Evolutionary conservation across 305 asterid genomes (phyloP), one percentile per base, ranked within the genome.

Genomic region (Fraxinus dipetala): DNA sequence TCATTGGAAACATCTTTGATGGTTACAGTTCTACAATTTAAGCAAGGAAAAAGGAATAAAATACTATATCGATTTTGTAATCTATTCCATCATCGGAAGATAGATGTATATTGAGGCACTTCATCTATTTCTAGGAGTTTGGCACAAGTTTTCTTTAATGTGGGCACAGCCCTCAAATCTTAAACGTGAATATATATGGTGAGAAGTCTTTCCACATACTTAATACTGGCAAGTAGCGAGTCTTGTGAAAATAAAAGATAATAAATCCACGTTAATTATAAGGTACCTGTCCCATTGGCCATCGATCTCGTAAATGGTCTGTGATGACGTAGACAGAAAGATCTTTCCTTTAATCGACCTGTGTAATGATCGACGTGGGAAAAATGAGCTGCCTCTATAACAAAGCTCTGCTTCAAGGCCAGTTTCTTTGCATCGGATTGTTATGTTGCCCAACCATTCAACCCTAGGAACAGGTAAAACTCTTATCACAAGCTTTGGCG

Each of bases 241-340:
- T 51, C 61, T 16, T 51, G 61, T 59, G 69, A 20, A 59, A 20
- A 56, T n/a, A 56, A 56, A 56, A 56, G 35, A 43, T 48, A 34
- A 34, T 8, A 10, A 77, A 56, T 56, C 26, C 65, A 5, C 10
- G 65, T 18, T 6, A 56, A 1, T 56, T 28, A 0, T 28, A 0
- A 69, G 13, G 36, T 84, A 93, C 99, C 94, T 91, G 51, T 94
- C 98, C 99, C 99, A 94, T 20, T 92, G 94, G 81, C 98, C 99
- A 82, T 79, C 79, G 36, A 95, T 84, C 80, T 93, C 91, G 36
- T 78, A 92, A 24, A 93, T 72, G 18, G 89, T 85, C 75, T 87
- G 54, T 30, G 90, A 86, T 5, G 97, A 88, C 2, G 94, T 87
- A 3, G 94, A 54, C 22, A 7, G 16, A 73, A 88, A 83, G 69